A percentile compares a stretch with the other conserved stretches of the same genome.
Conservation (phyloP, 225 moss, liverwort and hornwort species). For the Polytrichum commune region DNA sequence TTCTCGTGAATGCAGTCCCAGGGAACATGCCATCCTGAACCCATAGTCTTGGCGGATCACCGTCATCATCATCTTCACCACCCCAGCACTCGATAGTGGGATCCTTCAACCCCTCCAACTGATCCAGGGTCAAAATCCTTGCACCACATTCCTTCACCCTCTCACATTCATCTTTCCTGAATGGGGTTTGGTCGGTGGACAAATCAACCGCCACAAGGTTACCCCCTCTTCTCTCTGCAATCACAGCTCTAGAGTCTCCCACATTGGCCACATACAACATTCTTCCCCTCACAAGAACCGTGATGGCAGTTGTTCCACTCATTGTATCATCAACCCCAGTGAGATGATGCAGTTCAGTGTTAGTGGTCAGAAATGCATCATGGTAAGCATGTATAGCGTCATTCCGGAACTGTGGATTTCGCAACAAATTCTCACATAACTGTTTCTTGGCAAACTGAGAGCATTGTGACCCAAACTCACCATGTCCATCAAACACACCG, state of each 20-base stretch:
- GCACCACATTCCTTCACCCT: conserved; percentile 77
- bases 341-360: conserved; percentile 77
- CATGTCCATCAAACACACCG: conserved; percentile 97
- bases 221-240: conserved; percentile 67
- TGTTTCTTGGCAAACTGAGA: conserved; percentile 84
- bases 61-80: conserved; percentile 97
- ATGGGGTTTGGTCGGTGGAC: conserved; percentile 93
- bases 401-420: conserved; percentile 54
- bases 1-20: conserved; percentile 92
- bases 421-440: conserved; percentile 74
- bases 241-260: conserved; percentile 85
- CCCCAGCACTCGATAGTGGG: conserved; percentile 91
- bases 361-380: conserved; percentile 69
- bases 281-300: conserved; percentile 79
- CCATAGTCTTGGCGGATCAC: conserved; percentile 93
- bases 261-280: conserved; percentile 91
- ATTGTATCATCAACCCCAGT: conserved; percentile 80
- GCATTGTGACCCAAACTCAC: conserved; percentile 90
- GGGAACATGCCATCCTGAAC: conserved; percentile 92
- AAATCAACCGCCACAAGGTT: conserved; percentile 65
- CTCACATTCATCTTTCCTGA: conserved; percentile 76
- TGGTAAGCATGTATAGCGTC: conserved; percentile 86
- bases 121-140: conserved; percentile 85
- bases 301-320: conserved; percentile 96
- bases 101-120: conserved; percentile 90